Evolutionary conservation across 1,284 basidiomycete genomes (phyloP).

Genomic region (Apiotrichum siamense): DNA sequence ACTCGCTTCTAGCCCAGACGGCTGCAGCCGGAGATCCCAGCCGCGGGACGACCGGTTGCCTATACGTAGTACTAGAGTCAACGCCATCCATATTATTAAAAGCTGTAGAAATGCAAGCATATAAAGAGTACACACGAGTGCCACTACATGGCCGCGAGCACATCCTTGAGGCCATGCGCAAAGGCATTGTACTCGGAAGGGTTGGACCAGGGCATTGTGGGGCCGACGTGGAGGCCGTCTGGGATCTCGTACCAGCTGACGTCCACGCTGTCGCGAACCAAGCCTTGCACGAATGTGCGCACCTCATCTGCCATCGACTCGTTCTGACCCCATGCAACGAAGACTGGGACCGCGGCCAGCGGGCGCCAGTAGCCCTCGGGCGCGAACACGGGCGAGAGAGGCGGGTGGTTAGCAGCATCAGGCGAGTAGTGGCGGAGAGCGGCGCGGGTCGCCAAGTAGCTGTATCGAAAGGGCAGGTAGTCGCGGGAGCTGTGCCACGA

Average conservation of each 20-base stretch:
- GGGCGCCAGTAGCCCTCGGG: constrained; percentile 13
- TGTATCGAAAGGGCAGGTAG: constrained; percentile 6
- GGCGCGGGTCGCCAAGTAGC: constrained; percentile 1
- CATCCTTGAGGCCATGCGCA: not conserved
- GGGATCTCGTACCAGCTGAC: constrained; percentile 11
- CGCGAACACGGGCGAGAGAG: constrained; percentile 23
- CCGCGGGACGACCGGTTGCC: too few species aligned
- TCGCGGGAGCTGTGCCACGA: constrained; percentile 7
- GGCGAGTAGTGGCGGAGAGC: constrained; percentile 18
- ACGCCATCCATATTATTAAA: too few species aligned
- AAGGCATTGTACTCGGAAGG: not conserved
- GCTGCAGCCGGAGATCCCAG: too few species aligned
- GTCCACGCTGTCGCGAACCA: constrained; percentile 31
- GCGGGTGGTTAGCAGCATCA: not conserved
- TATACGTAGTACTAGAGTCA: too few species aligned
- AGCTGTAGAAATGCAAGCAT: too few species aligned
- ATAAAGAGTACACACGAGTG: too few species aligned
- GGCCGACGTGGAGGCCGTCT: not conserved
- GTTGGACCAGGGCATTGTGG: not conserved
- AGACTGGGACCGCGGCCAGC: constrained; percentile 20
- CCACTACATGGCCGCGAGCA: not conserved
- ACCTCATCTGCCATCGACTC: constrained; percentile 35
- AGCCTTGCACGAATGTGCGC: constrained; percentile 21
- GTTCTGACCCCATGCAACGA: constrained; percentile 31
- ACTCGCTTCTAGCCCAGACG: too few species aligned